Evolutionary conservation across 2,329 filamentous ascomycete species (phyloP).

Genomic region (Ploettnerulaceae sp.): DNA sequence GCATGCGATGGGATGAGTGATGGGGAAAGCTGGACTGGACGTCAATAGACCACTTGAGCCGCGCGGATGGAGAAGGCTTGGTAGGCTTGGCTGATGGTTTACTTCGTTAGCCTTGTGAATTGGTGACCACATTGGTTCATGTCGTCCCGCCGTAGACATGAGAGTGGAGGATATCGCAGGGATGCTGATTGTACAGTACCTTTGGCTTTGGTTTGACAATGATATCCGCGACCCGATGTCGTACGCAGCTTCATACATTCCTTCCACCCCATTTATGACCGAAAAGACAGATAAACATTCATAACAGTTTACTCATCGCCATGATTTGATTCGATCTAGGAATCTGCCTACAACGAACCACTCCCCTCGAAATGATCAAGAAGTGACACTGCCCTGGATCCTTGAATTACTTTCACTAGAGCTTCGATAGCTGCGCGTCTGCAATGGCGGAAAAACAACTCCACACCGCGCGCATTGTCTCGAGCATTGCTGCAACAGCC

Average conservation of each 20-base stretch:
- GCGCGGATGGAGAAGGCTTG: constrained; percentile 2
- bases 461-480: constrained; percentile 66
- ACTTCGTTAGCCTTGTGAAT: not conserved
- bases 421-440: constrained; percentile 14
- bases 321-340: too few species aligned
- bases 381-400: constrained; percentile 12
- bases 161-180: too few species aligned
- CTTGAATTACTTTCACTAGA: not conserved
- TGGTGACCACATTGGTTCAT: not conserved
- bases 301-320: not conserved
- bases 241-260: not conserved
- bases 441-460: constrained; percentile 46
- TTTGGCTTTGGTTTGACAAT: too few species aligned
- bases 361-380: constrained; percentile 15
- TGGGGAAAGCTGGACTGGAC: not conserved
- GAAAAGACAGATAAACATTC: not conserved
- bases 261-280: constrained; percentile 8
- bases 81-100: constrained; percentile 2
- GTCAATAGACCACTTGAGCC: not conserved
- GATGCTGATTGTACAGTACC: too few species aligned
- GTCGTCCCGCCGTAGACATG: not conserved
- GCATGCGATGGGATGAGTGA: constrained; percentile 6
- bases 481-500: constrained; percentile 77
- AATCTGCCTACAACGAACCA: not conserved
- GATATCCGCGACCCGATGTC: too few species aligned